Conservation (phyloP, 2,329 filamentous ascomycete species). For the Fusarium falciforme region DNA sequence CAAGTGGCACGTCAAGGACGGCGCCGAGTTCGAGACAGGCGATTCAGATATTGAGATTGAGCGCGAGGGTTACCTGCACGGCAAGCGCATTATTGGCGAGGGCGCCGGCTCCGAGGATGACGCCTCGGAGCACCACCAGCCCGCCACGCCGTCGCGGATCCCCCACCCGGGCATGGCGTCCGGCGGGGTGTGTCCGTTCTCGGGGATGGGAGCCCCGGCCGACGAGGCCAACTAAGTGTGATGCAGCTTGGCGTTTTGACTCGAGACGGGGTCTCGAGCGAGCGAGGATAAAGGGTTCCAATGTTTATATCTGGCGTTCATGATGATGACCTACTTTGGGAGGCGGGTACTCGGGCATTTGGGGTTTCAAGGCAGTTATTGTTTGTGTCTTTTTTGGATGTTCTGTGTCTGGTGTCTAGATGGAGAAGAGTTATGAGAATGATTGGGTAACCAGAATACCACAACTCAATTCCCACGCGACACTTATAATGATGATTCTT, state of each 20-base stretch:
- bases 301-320: slow-evolving; percentile 27
- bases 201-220: slow-evolving; percentile 37
- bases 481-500: background rate
- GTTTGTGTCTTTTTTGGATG: background rate
- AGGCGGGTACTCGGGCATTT: slow-evolving; percentile 10
- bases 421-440: slow-evolving; percentile 1
- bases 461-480: background rate
- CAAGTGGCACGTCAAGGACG: slow-evolving; percentile 81
- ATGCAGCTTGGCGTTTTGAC: background rate
- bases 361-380: slow-evolving; percentile 17
- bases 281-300: slow-evolving; percentile 1
- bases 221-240: slow-evolving; percentile 17
- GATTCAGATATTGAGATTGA: slow-evolving; percentile 64
- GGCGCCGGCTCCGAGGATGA: slow-evolving; percentile 35
- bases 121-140: slow-evolving; percentile 28
- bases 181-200: slow-evolving; percentile 42
- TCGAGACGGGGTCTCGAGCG: background rate
- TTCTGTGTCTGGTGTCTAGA: background rate
- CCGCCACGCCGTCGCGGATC: slow-evolving; percentile 19
- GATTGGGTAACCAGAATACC: slow-evolving; percentile 10
- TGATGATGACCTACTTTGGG: slow-evolving; percentile 23
- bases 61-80: slow-evolving; percentile 72
- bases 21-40: slow-evolving; percentile 66
- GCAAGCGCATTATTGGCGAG: slow-evolving; percentile 67
- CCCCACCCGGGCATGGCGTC: slow-evolving; percentile 29